phyloP scores from a whole-genome alignment of 179 eudicot genomes.

The Sideroxylon spinosum region DNA sequence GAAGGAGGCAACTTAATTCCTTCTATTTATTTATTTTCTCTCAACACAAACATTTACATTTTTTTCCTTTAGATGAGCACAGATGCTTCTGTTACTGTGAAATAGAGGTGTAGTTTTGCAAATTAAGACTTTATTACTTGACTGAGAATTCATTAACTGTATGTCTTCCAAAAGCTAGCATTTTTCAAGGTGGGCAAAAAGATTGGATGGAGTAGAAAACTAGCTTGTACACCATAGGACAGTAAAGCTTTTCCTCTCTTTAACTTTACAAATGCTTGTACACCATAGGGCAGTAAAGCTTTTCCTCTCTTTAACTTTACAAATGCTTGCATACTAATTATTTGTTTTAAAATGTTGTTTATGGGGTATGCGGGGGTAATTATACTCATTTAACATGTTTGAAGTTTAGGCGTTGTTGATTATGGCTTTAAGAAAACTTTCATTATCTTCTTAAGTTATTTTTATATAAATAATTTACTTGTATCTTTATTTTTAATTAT shows the following conservation, averaged over 20 bases:
- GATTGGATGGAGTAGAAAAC: neutral
- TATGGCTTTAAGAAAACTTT: neutral
- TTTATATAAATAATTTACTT: neutral
- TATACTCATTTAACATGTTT: neutral
- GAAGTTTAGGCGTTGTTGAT: neutral
- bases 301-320: neutral
- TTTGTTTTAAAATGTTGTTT: neutral
- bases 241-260: neutral
- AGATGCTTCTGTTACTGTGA: neutral
- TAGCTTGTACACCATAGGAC: neutral
- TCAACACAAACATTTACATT: no score
- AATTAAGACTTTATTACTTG: neutral
- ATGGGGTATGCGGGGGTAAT: neutral
- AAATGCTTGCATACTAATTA: neutral
- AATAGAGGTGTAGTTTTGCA: neutral
- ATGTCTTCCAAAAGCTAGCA: neutral
- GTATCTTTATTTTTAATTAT: slow-evolving; percentile 10
- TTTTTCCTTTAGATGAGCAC: neutral
- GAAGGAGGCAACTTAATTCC: no score
- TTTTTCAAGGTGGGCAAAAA: neutral
- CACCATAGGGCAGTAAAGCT: neutral
- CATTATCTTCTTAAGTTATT: neutral
- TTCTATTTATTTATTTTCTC: no score
- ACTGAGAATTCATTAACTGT: neutral
- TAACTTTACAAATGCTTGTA: neutral